Percentiles rank a stretch among this genome's conserved stretches.
phyloP scores from a whole-genome alignment of 2,329 filamentous ascomycete genomes.

The Chaetoscypha palmicola region DNA sequence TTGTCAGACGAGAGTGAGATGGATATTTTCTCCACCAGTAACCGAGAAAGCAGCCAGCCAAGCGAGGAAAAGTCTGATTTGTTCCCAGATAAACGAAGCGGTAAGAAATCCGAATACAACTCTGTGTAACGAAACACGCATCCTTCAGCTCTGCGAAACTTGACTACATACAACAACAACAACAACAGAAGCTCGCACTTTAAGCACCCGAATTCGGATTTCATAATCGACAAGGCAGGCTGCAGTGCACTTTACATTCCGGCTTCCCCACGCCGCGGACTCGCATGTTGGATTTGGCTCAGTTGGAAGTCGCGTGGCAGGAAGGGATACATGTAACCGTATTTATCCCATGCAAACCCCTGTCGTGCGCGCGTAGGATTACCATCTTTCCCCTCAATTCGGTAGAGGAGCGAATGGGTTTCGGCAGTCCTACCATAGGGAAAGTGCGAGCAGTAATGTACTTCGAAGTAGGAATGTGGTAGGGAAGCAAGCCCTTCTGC shows the following conservation, averaged over 20 bases:
- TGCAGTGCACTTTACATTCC: neutral
- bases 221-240: neutral
- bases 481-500: neutral
- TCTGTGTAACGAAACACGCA: too few relatives aligned
- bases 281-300: neutral
- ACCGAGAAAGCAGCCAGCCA: neutral
- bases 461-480: neutral
- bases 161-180: too few relatives aligned
- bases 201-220: too few relatives aligned
- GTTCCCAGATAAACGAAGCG: neutral
- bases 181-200: too few relatives aligned
- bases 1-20: neutral
- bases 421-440: neutral
- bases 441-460: neutral
- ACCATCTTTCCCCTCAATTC: constrained; percentile 1
- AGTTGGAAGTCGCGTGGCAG: constrained; percentile 1
- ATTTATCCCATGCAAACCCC: neutral
- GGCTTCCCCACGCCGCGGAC: neutral
- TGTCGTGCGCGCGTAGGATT: neutral
- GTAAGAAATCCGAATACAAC: neutral
- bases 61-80: neutral
- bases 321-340: neutral
- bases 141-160: too few relatives aligned
- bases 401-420: neutral
- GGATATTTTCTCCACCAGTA: neutral